Evolutionary conservation across 495 filamentous ascomycete species (phyloP).

Genomic region (Penicillium pulvis): DNA sequence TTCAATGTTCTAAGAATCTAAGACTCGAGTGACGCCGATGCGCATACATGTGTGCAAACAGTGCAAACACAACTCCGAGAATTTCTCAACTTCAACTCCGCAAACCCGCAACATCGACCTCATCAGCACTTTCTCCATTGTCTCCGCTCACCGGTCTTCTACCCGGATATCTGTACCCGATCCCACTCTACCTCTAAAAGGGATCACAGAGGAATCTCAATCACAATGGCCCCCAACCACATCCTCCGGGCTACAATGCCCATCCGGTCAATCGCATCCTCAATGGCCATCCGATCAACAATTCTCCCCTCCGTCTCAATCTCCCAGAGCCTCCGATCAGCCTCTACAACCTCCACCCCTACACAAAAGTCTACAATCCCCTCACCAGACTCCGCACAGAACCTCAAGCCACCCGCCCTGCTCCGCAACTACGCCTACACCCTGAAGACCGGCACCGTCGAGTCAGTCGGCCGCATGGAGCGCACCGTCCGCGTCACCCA

Average conservation of each 20-base stretch:
- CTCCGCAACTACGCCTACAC: conserved; percentile 44
- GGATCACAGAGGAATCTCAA: neutral
- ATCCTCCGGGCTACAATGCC: conserved; percentile 41
- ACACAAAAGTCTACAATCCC: conserved; percentile 14
- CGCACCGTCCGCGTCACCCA: conserved; percentile 45
- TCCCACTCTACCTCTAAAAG: neutral
- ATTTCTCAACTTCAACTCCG: conserved; percentile 39
- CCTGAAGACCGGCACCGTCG: conserved; percentile 46
- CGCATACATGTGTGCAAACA: conserved; percentile 32
- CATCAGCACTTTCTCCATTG: conserved; percentile 2
- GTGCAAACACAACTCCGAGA: conserved; percentile 40
- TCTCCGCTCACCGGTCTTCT: conserved; percentile 6
- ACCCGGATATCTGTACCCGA: neutral
- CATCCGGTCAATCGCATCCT: conserved; percentile 36
- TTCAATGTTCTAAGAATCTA: neutral
- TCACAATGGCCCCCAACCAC: conserved; percentile 38
- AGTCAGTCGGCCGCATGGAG: conserved; percentile 49
- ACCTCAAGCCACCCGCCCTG: conserved; percentile 29
- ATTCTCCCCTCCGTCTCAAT: conserved; percentile 24
- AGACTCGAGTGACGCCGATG: neutral
- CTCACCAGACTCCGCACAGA: conserved; percentile 12
- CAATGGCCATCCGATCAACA: conserved; percentile 28
- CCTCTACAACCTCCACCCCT: conserved; percentile 14
- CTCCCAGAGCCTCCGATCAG: conserved; percentile 18
- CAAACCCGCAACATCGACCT: conserved; percentile 21